Percentiles rank a stretch among this genome's conserved stretches.
These are phyloP conservation scores for Scheffersomyces coipomensis DNA, from an alignment of 805 yeast species.

Conservation along the genomic window DNA sequence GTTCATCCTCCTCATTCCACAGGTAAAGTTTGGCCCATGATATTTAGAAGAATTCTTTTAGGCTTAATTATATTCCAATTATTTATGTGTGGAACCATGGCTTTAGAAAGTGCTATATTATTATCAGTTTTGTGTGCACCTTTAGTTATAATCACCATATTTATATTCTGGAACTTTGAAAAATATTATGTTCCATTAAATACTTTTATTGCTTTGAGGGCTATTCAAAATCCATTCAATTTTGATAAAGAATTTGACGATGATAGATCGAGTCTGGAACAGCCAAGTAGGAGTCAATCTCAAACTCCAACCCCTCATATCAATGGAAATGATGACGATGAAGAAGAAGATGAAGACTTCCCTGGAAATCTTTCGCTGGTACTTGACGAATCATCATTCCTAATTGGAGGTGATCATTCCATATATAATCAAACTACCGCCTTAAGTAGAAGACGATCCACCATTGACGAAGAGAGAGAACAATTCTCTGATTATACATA, in stretches of 20 bases:
- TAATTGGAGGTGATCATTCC: constrained; percentile 8
- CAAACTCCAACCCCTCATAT: constrained; percentile 3
- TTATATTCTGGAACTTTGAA: constrained; percentile 51
- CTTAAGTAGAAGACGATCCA: constrained; percentile 40
- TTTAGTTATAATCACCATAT: constrained; percentile 43
- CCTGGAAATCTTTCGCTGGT: constrained; percentile 5
- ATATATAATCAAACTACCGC: neutral
- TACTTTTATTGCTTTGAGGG: constrained; percentile 56
- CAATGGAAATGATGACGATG: constrained; percentile 4
- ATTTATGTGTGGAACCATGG: constrained; percentile 65
- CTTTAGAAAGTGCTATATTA: constrained; percentile 55
- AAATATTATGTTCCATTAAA: constrained; percentile 53
- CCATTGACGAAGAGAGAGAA: constrained; percentile 59
- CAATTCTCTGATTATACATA: constrained; percentile 48
- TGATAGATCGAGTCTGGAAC: constrained; percentile 16
- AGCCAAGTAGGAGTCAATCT: constrained; percentile 4
- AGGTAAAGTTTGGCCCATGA: constrained; percentile 67
- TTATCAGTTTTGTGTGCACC: constrained; percentile 51
- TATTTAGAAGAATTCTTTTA: constrained; percentile 52
- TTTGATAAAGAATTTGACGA: constrained; percentile 44
- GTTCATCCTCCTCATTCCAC: constrained; percentile 67
- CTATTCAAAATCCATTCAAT: constrained; percentile 45
- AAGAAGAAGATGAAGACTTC: constrained; percentile 7
- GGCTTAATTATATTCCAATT: constrained; percentile 57
- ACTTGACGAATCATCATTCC: constrained; percentile 19